phyloP scores from a whole-genome alignment of 2,329 filamentous ascomycete genomes.

The Ophiostoma fasciatum region DNA sequence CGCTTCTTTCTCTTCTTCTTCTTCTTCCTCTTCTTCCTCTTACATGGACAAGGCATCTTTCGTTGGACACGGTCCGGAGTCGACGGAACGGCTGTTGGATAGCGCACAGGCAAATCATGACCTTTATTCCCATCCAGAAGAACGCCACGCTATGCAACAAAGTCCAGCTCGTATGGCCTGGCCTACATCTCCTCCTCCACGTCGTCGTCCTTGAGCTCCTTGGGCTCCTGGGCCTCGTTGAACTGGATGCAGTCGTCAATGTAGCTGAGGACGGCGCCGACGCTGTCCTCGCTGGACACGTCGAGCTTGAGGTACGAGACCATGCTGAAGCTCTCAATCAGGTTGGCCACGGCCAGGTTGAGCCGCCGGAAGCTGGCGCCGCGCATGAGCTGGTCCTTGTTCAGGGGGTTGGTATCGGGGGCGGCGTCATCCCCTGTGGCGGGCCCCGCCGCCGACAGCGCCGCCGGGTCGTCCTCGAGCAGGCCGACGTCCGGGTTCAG shows the following conservation, averaged over 20 bases:
- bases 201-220: constrained; percentile 57
- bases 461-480: constrained; percentile 63
- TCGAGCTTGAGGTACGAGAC: constrained; percentile 88
- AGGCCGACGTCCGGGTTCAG: constrained; percentile 72
- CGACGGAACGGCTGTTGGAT: too few species aligned
- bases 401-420: constrained; percentile 37
- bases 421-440: constrained; percentile 9
- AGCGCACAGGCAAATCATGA: background rate
- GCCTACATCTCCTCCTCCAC: too few species aligned
- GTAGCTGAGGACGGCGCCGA: constrained; percentile 70
- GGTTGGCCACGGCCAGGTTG: constrained; percentile 73
- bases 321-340: constrained; percentile 98
- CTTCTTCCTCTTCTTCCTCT: too few species aligned
- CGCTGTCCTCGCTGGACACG: constrained; percentile 81
- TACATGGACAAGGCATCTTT: too few species aligned
- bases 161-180: too few species aligned
- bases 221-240: constrained; percentile 84
- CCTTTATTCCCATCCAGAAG: too few species aligned
- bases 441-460: too few species aligned
- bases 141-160: too few species aligned
- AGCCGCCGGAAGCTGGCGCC: constrained; percentile 69
- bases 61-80: too few species aligned
- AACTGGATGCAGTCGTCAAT: constrained; percentile 91
- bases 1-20: too few species aligned
- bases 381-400: constrained; percentile 58